Evolutionary conservation across 2,329 filamentous ascomycete species (phyloP), one percentile per base, ranked within the genome.

Genomic region (Aphanoascus verrucosus): DNA sequence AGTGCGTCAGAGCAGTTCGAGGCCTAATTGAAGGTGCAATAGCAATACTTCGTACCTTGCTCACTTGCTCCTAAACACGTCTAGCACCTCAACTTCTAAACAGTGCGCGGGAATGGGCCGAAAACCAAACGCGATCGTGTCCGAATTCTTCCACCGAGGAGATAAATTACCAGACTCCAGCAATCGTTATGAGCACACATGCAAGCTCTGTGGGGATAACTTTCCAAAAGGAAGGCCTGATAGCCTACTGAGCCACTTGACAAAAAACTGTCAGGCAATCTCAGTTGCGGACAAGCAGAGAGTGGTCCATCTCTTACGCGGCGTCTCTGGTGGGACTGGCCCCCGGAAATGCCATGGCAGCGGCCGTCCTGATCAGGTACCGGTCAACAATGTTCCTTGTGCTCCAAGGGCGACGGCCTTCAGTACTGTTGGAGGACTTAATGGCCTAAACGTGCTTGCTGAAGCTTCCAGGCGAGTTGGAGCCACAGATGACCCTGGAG

Each of bases 221-320:
- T 95, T 95, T 58, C 86, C 88, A 58, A 94, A 94, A 67, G 90
- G 90, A 57, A 82, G 90, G 57, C 85, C 88, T 63, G 90, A 96
- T 64, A 87, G 82, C 62, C 72, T 96, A 56, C 85, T 82, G 42
- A 83, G 78, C 57, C 90, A 96, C 65, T 77, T 95, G 53, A 84
- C 87, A 51, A 93, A 90, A 68, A 88, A 86, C 74, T 96, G 90
- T 66, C 86, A 86, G 40, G 85, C 84, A 52, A 83, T 94, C 50
- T 81, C 83, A 58, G 75, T 85, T 57, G 77, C 80, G 55, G 87
- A 93, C 64, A 82, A 86, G 52, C 82, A 88, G 71, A 83, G 85
- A 63, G 86, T 86, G 54, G 78, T 85, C 59, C 74, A 88, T 55
- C 80, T 86, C 77, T 79, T 59, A 73, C 78, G 37, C 67, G 72